Conservation (phyloP, 2,329 filamentous ascomycete genomes). For the Sporothrix mexicana region DNA sequence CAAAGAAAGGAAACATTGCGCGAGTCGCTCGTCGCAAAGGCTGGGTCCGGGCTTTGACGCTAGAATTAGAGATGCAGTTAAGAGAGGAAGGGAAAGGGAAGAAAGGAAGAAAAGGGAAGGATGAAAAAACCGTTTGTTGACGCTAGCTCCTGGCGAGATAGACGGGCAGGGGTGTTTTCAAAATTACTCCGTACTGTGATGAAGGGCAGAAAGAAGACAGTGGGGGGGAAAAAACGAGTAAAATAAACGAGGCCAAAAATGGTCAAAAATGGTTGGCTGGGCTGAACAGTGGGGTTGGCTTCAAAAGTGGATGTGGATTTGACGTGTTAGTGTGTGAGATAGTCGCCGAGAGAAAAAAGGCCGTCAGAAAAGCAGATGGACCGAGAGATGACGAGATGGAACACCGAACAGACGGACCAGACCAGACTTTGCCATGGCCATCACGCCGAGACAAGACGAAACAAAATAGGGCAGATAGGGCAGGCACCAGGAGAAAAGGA, state of each 20-base stretch:
- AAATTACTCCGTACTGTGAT: background rate
- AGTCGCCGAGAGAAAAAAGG: background rate
- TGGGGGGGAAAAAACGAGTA: background rate
- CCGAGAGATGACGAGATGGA: background rate
- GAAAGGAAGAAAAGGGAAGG: background rate
- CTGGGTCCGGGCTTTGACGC: background rate
- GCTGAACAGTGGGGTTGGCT: background rate
- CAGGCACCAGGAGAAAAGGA: background rate
- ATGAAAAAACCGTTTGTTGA: constrained; percentile 4
- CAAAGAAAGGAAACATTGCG: background rate
- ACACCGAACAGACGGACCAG: no score
- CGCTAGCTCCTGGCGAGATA: background rate
- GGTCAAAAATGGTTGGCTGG: background rate
- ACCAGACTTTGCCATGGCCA: background rate
- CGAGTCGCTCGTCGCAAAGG: background rate
- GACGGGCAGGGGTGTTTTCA: constrained; percentile 18
- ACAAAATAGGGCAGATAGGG: background rate
- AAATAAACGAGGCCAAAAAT: background rate
- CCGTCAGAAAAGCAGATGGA: background rate
- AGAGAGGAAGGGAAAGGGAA: background rate
- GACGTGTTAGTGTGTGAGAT: background rate
- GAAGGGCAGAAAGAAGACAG: background rate
- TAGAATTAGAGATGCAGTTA: background rate
- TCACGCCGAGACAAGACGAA: constrained; percentile 3
- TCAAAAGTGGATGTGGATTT: background rate